Evolutionary conservation across 345 rosid genomes (phyloP), one percentile per base, ranked within the genome.

Genomic region (Cochlearia excelsa): DNA sequence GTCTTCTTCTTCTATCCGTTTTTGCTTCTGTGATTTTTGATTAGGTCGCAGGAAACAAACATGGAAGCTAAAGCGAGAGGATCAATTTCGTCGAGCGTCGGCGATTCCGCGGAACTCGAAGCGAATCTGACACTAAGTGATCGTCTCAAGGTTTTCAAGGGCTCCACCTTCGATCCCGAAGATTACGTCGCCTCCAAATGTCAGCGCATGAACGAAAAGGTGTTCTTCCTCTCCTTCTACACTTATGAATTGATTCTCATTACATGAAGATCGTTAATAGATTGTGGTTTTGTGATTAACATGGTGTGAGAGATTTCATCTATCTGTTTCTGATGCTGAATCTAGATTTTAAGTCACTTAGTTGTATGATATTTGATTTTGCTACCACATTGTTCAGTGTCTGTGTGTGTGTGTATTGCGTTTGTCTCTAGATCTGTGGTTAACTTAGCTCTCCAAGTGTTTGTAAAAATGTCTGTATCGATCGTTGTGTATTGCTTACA

Each of bases 121-220:
- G 74, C 71, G 10, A 77, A 83, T 53, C 75, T 80, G 7, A 77
- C 88, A n/a, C 84, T 92, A 9, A 80, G 68, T 48, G 96, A 88
- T 70, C 83, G 89, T 58, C 78, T 92, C 3, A 86, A 92, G 80
- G 75, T 67, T 45, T 92, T 92, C 78, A 92, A 84, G 61, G 60
- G 75, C 46, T 88, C 96, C 3, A 63, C 28, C 10, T 88, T 92
- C 68, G 90, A 92, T 59, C 84, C 90, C 1, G 78, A 92, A 7
- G 68, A 75, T 34, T 83, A 81, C 46, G 72, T 92, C 65, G 54
- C 71, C 73, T 80, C 95, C 65, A 86, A 84, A 76, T 84, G 93
- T 73, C 84, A 76, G 45, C 74, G 61, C 56, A 86, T 88, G 93
- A 79, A 74, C 67, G 96, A 92, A 76, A 88, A 88, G 98, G 98